A percentile compares a stretch with the other conserved stretches of the same genome.
Conservation (phyloP, 495 filamentous ascomycete genomes). For the Xylona heveae region DNA sequence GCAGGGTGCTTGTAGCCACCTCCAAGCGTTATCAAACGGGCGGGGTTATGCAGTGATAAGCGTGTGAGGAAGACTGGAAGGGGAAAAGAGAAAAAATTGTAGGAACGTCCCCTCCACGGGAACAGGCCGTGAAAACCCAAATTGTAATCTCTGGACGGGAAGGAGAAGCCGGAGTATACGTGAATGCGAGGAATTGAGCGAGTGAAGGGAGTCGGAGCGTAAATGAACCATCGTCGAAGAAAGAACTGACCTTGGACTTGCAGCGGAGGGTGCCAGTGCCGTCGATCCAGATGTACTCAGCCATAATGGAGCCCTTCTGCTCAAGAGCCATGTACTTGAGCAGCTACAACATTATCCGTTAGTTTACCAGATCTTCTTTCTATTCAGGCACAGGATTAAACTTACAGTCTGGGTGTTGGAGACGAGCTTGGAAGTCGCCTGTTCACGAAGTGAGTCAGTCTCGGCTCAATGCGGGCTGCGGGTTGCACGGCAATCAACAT, state of each 20-base stretch:
- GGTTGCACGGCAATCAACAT: too few species aligned
- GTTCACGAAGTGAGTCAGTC: not conserved
- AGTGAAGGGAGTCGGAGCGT: constrained; percentile 7
- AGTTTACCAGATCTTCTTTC: not conserved
- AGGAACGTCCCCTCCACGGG: too few species aligned
- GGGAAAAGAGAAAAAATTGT: too few species aligned
- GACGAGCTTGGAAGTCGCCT: constrained; percentile 5
- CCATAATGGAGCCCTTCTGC: constrained; percentile 67
- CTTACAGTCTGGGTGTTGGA: constrained; percentile 21
- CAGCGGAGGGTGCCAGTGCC: constrained; percentile 52
- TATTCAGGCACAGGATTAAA: constrained; percentile 1
- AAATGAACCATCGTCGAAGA: constrained; percentile 4
- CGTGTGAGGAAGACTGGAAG: too few species aligned
- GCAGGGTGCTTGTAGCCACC: too few species aligned
- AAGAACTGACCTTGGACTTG: constrained; percentile 75
- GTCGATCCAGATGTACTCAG: constrained; percentile 99
- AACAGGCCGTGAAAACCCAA: too few species aligned
- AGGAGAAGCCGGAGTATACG: not conserved
- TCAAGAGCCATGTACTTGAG: constrained; percentile 79
- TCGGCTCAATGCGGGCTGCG: too few species aligned
- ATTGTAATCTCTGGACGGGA: constrained; percentile 1
- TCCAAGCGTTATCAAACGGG: too few species aligned
- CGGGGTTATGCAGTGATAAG: too few species aligned
- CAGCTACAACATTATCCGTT: constrained; percentile 33
- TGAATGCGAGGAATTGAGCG: constrained; percentile 6